Conservation (phyloP, 1,284 basidiomycete genomes). For the Anthracocystis walkeri region DNA sequence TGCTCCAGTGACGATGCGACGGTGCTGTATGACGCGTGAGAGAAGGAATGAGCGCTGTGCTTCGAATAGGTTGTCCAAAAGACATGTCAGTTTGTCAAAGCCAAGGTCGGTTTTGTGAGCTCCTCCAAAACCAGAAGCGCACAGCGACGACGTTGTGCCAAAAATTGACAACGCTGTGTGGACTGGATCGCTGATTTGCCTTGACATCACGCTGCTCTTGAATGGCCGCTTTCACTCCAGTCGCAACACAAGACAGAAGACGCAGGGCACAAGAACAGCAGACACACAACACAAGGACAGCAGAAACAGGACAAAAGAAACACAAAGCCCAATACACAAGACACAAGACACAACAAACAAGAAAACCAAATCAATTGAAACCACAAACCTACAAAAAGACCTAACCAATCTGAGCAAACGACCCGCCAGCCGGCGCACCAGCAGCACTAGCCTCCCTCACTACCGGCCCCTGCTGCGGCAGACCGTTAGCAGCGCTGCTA, state of each 20-base stretch:
- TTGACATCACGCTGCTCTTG: too few species aligned
- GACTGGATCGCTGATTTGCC: too few species aligned
- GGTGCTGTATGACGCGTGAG: neutral
- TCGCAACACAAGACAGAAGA: too few species aligned
- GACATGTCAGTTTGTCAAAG: too few species aligned
- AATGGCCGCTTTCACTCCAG: too few species aligned
- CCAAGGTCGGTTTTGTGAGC: too few species aligned
- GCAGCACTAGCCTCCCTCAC: constrained; percentile 49
- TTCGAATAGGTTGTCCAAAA: neutral
- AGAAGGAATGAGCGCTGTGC: neutral
- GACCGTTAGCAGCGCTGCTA: constrained; percentile 49
- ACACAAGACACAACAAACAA: neutral
- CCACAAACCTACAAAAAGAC: neutral
- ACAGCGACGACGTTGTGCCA: too few species aligned
- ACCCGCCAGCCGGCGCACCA: constrained; percentile 24
- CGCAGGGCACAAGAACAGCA: too few species aligned
- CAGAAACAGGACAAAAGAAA: too few species aligned
- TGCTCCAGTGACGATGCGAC: neutral
- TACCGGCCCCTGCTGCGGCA: constrained; percentile 65
- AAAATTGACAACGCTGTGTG: too few species aligned
- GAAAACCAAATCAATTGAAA: neutral
- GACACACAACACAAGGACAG: too few species aligned
- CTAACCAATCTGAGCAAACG: constrained; percentile 50
- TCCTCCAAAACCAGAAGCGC: too few species aligned
- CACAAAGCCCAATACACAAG: neutral